A percentile compares a stretch with the other conserved stretches of the same genome.
Conservation (phyloP, 495 filamentous ascomycete species). For the Penicillium fimorum region DNA sequence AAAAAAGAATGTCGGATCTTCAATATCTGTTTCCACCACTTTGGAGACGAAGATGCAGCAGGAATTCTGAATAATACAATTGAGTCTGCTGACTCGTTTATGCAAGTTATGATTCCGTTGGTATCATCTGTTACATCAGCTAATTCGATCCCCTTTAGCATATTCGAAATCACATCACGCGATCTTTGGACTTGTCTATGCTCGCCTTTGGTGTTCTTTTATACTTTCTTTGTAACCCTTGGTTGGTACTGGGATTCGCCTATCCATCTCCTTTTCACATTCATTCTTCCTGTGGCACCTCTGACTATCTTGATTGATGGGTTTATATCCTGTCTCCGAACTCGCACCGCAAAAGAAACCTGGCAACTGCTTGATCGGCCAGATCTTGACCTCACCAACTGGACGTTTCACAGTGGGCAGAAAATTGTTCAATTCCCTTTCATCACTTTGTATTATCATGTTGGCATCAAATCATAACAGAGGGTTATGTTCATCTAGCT, state of each 20-base stretch:
- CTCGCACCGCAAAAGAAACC: slow-evolving; percentile 63
- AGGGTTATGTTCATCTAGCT: not conserved
- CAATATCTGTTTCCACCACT: slow-evolving; percentile 76
- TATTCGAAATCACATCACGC: slow-evolving; percentile 72
- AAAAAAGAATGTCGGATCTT: slow-evolving; percentile 59
- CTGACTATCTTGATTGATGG: slow-evolving; percentile 67
- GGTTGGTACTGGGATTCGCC: slow-evolving; percentile 61
- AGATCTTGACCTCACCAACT: slow-evolving; percentile 44
- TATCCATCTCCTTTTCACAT: slow-evolving; percentile 61
- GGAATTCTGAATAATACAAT: slow-evolving; percentile 61
- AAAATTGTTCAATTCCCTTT: slow-evolving; percentile 33
- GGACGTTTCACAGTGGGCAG: slow-evolving; percentile 55
- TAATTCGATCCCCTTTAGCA: slow-evolving; percentile 35
- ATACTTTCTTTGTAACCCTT: slow-evolving; percentile 53
- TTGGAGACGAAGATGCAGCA: slow-evolving; percentile 58
- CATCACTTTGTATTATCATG: slow-evolving; percentile 23
- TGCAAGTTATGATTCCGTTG: slow-evolving; percentile 31
- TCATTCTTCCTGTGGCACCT: slow-evolving; percentile 61
- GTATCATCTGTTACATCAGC: not conserved
- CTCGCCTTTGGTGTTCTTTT: slow-evolving; percentile 53
- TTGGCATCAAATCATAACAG: slow-evolving; percentile 2
- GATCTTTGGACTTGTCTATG: slow-evolving; percentile 51
- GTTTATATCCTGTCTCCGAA: slow-evolving; percentile 60
- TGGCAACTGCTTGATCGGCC: slow-evolving; percentile 52
- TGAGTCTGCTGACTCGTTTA: slow-evolving; percentile 62